Percentiles rank a stretch among this genome's conserved stretches.
Conservation (phyloP, 108 stramenopile genomes). For the Skeletonema marinoi region DNA sequence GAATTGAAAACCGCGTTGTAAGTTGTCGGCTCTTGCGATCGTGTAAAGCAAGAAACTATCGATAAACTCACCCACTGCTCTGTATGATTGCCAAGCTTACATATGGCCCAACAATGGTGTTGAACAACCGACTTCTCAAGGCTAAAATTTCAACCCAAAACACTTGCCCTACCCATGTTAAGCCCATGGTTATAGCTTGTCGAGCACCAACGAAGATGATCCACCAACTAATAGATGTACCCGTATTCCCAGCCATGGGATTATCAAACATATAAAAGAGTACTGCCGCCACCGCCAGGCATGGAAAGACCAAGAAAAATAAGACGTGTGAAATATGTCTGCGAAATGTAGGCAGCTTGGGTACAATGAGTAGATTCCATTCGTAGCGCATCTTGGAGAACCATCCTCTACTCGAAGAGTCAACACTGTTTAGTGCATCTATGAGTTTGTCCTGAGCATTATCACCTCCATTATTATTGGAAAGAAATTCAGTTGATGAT, state of each 20-base stretch:
- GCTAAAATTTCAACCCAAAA: constrained; percentile 53
- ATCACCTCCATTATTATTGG: neutral
- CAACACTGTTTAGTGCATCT: constrained; percentile 75
- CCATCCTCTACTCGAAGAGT: constrained; percentile 63
- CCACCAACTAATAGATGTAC: constrained; percentile 48
- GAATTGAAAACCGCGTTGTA: neutral
- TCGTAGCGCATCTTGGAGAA: constrained; percentile 57
- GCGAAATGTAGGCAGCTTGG: constrained; percentile 18
- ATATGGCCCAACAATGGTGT: constrained; percentile 34
- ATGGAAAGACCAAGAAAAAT: constrained; percentile 31
- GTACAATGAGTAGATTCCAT: constrained; percentile 34
- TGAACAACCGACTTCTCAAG: constrained; percentile 41
- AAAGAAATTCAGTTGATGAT: neutral
- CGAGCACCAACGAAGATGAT: constrained; percentile 35
- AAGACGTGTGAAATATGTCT: constrained; percentile 17
- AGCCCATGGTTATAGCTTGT: constrained; percentile 37
- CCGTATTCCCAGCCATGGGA: constrained; percentile 43
- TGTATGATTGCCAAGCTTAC: constrained; percentile 45
- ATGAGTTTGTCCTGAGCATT: constrained; percentile 49
- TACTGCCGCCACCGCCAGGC: constrained; percentile 21
- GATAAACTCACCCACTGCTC: constrained; percentile 30
- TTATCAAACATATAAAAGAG: constrained; percentile 48
- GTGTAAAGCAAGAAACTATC: neutral
- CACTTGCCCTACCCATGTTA: constrained; percentile 27
- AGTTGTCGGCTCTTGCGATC: neutral